A percentile compares a stretch with the other conserved stretches of the same genome.
Evolutionary conservation across 2,329 filamentous ascomycete genomes (phyloP).

Genomic region (Akanthomyces uredinophilus): DNA sequence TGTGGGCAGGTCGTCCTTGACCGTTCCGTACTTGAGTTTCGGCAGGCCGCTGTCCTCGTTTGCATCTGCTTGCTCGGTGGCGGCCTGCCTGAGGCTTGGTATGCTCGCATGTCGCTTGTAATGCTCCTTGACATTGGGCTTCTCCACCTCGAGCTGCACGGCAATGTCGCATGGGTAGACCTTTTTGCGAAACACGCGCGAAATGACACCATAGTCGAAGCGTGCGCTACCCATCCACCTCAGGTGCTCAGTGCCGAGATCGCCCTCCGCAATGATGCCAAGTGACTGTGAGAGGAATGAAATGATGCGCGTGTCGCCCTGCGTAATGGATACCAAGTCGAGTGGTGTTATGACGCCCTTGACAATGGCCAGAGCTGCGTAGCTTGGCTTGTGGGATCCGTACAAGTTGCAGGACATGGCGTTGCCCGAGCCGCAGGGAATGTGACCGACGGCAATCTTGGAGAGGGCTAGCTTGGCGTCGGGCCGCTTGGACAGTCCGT

Average conservation of each 20-base stretch:
- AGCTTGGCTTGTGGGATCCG: slow-evolving; percentile 68
- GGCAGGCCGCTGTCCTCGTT: slow-evolving; percentile 56
- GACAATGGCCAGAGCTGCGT: slow-evolving; percentile 76
- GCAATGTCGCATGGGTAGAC: slow-evolving; percentile 87
- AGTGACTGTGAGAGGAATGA: slow-evolving; percentile 90
- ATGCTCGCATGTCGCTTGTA: slow-evolving; percentile 52
- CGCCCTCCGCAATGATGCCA: slow-evolving; percentile 84
- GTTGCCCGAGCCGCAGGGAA: slow-evolving; percentile 92
- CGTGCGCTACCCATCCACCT: slow-evolving; percentile 87
- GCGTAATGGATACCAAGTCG: slow-evolving; percentile 83
- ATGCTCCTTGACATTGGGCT: slow-evolving; percentile 66
- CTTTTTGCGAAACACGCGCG: slow-evolving; percentile 67
- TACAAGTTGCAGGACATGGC: slow-evolving; percentile 87
- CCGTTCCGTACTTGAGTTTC: slow-evolving; percentile 69
- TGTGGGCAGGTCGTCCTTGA: slow-evolving; percentile 68
- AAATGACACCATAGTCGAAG: slow-evolving; percentile 81
- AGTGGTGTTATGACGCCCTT: slow-evolving; percentile 82
- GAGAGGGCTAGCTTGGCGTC: slow-evolving; percentile 71
- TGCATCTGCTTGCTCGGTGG: slow-evolving; percentile 1
- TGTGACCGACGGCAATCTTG: slow-evolving; percentile 75
- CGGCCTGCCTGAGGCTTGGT: slow-evolving; percentile 19
- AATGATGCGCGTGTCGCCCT: slow-evolving; percentile 66
- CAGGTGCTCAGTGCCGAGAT: slow-evolving; percentile 83
- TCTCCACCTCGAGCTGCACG: slow-evolving; percentile 76
- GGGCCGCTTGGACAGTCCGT: slow-evolving; percentile 72